phyloP scores from a whole-genome alignment of 2,329 filamentous ascomycete species.

The Sclerotinia spermophila region DNA sequence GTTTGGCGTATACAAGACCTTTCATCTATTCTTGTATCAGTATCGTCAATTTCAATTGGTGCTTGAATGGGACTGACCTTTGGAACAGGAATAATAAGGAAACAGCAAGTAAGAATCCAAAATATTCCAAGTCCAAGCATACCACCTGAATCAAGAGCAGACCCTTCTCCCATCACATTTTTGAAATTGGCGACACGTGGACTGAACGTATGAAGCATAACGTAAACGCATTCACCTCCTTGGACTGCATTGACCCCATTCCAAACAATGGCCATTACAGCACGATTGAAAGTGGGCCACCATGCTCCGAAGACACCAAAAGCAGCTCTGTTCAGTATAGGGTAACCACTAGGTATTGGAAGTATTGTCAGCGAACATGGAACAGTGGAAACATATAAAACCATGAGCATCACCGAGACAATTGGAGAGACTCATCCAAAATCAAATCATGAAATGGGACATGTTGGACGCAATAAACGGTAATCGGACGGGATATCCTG shows the following conservation, averaged over 20 bases:
- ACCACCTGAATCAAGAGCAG: slow-evolving; percentile 41
- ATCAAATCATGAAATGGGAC: neutral
- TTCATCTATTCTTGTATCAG: slow-evolving; percentile 32
- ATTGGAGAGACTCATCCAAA: neutral
- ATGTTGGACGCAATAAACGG: neutral
- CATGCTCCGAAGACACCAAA: slow-evolving; percentile 45
- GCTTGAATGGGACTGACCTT: slow-evolving; percentile 27
- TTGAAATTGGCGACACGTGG: slow-evolving; percentile 41
- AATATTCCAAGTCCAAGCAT: slow-evolving; percentile 44
- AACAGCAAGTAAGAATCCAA: slow-evolving; percentile 42
- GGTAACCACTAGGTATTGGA: slow-evolving; percentile 34
- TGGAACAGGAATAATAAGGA: slow-evolving; percentile 40
- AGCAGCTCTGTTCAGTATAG: slow-evolving; percentile 42
- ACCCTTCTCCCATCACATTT: slow-evolving; percentile 41
- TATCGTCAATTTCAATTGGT: slow-evolving; percentile 20
- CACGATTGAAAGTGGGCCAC: slow-evolving; percentile 45
- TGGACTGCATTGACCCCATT: slow-evolving; percentile 42
- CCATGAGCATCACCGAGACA: neutral
- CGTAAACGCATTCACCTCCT: slow-evolving; percentile 39
- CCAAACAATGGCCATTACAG: slow-evolving; percentile 40
- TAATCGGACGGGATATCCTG: neutral
- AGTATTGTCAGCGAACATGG: neutral
- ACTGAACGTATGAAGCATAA: slow-evolving; percentile 43
- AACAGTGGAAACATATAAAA: neutral
- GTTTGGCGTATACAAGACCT: slow-evolving; percentile 38